A percentile compares a stretch with the other conserved stretches of the same genome.
Evolutionary conservation across 768 basidiomycete species (phyloP).

Genomic region (Kwoniella botswanensis): DNA sequence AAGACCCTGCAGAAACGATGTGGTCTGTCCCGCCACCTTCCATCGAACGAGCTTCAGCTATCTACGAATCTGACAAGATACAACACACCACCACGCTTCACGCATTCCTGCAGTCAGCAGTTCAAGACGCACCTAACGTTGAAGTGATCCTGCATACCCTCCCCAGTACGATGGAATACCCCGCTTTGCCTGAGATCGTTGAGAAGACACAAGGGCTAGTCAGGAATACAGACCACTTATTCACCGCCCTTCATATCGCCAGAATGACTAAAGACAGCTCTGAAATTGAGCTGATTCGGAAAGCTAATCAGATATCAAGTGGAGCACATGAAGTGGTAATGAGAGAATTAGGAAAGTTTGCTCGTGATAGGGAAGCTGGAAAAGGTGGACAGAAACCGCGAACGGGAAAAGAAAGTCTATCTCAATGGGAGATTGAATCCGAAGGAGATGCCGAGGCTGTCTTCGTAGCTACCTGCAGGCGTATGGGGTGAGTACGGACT

Average conservation of each 20-base stretch:
- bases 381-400: slow-evolving; percentile 14
- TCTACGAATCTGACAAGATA: slow-evolving; percentile 59
- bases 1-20: slow-evolving; percentile 66
- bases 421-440: slow-evolving; percentile 86
- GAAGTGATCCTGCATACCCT: slow-evolving; percentile 46
- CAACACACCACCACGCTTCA: slow-evolving; percentile 63
- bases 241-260: slow-evolving; percentile 77
- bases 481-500: slow-evolving; percentile 74
- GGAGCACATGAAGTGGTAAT: slow-evolving; percentile 90
- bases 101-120: neutral
- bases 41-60: slow-evolving; percentile 63
- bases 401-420: slow-evolving; percentile 45
- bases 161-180: slow-evolving; percentile 45
- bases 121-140: neutral
- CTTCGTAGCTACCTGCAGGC: slow-evolving; percentile 85
- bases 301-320: slow-evolving; percentile 84
- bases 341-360: slow-evolving; percentile 75
- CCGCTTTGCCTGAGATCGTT: slow-evolving; percentile 35
- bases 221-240: slow-evolving; percentile 67
- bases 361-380: slow-evolving; percentile 9
- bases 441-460: slow-evolving; percentile 94
- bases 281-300: slow-evolving; percentile 76
- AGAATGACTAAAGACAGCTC: slow-evolving; percentile 75
- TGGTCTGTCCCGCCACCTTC: slow-evolving; percentile 87
- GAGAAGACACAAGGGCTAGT: slow-evolving; percentile 51